Percentiles rank a stretch among this genome's conserved stretches.
These are phyloP conservation scores for Venturia effusa DNA, from an alignment of 2,329 filamentous ascomycete genomes.

Conservation along the genomic window DNA sequence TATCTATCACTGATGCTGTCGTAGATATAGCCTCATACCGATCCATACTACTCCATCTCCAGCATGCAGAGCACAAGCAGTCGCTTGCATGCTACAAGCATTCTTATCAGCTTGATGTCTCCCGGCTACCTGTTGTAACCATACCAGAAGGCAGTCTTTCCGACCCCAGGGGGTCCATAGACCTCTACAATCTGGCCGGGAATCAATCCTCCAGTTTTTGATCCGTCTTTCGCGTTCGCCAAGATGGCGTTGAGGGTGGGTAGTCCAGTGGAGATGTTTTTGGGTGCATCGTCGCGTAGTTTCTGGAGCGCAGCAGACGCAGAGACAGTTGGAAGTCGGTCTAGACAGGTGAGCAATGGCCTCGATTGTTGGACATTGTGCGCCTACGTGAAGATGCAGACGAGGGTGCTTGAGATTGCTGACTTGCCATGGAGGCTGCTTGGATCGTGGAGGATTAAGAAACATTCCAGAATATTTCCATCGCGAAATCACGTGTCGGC, in stretches of 20 bases:
- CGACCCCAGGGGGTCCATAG: constrained; percentile 76
- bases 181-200: constrained; percentile 75
- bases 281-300: constrained; percentile 40
- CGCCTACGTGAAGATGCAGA: constrained; percentile 28
- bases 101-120: constrained; percentile 12
- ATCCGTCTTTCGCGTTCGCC: constrained; percentile 13
- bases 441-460: background rate
- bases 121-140: constrained; percentile 19
- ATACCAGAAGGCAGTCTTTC: constrained; percentile 77
- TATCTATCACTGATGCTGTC: constrained; percentile 8
- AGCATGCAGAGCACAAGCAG: constrained; percentile 50
- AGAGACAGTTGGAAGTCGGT: constrained; percentile 66
- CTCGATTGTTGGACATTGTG: background rate
- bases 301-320: constrained; percentile 61
- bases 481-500: background rate
- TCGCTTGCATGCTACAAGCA: constrained; percentile 53
- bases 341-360: constrained; percentile 31
- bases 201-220: constrained; percentile 47
- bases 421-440: background rate
- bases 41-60: constrained; percentile 67
- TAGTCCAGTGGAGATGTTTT: constrained; percentile 38
- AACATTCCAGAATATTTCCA: background rate
- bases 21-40: constrained; percentile 43
- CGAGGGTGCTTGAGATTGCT: background rate
- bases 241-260: constrained; percentile 35